Evolutionary conservation across 345 rosid genomes (phyloP).

Genomic region (Rhodamnia rubescens): DNA sequence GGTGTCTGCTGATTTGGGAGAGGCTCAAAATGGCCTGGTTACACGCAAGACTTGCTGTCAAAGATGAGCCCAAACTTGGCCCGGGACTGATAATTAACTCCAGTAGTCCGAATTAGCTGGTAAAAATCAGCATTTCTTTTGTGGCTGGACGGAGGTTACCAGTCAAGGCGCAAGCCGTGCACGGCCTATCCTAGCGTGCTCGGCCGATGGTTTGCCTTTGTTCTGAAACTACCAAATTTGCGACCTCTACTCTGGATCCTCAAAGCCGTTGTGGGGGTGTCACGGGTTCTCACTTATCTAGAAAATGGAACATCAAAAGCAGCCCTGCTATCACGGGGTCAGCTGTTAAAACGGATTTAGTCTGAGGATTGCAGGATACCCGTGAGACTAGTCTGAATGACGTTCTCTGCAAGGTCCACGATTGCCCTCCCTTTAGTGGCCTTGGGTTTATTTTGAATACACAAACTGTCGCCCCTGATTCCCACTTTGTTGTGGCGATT

Average conservation of each 20-base stretch:
- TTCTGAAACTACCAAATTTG: not conserved
- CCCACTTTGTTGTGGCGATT: not conserved
- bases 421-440: not conserved
- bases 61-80: too few relatives aligned
- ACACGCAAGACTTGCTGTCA: too few relatives aligned
- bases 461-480: not conserved
- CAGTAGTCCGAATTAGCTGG: too few relatives aligned
- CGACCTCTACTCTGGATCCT: not conserved
- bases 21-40: too few relatives aligned
- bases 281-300: not conserved
- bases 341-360: not conserved
- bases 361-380: not conserved
- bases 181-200: too few relatives aligned
- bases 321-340: not conserved
- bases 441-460: not conserved
- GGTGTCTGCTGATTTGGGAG: too few relatives aligned
- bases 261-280: not conserved
- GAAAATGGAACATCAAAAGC: not conserved
- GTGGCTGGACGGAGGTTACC: too few relatives aligned
- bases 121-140: too few relatives aligned
- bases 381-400: not conserved
- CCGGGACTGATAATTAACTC: too few relatives aligned
- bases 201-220: too few relatives aligned
- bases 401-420: not conserved
- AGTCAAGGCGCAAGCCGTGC: too few relatives aligned